Base-by-base conservation (phyloP, 441 rosid genomes). In the Hura crepitans region DNA sequence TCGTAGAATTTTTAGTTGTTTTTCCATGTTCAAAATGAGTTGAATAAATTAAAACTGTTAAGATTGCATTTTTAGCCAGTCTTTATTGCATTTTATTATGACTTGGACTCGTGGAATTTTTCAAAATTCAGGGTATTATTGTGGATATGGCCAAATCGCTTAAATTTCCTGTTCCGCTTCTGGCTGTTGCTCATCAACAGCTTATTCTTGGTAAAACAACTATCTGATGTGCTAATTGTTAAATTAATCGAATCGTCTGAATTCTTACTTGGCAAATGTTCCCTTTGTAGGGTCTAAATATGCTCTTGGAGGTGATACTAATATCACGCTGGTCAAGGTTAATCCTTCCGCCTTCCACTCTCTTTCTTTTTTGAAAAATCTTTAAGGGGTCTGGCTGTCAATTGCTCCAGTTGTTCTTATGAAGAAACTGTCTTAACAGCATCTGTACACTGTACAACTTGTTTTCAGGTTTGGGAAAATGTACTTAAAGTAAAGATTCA, bases 141-240 rank as follows among this genome's bases (percentile, higher is more conserved):
- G 72, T 87, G 81, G 87, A 86, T 76, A 80, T 77, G 84, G 97
- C 97, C 75, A 95, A 90, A 75, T 81, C 78, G 8, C 87, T 89
- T 50, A 70, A 82, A 57, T 95, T 95, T 80, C 97, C 97, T 77
- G 86, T 86, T 80, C 97, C 93, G 35, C 91, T 95, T 75, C 75
- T 86, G 77, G 86, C 97, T 47, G 83, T 83, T 82, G 92, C 96
- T 71, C 86, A 89, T 77, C 97, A 90, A 77, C 97, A 90, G 74
- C 85, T 95, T 66, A 82, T 88, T 79, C 87, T 81, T 62, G 98
- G 99, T 95, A 90, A 66, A 66, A 56, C 53, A 12, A 59, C 71
- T 31, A 42, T 37, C 30, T n/a, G 31, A 6, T 50, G 31, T 46
- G 57, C 62, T 72, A 54, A 68, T 77, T 51, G 31, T 67, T 70